Evolutionary conservation across 257 asterid genomes (phyloP), one percentile per base, ranked within the genome.

Genomic region (Ajuga chamaepitys): DNA sequence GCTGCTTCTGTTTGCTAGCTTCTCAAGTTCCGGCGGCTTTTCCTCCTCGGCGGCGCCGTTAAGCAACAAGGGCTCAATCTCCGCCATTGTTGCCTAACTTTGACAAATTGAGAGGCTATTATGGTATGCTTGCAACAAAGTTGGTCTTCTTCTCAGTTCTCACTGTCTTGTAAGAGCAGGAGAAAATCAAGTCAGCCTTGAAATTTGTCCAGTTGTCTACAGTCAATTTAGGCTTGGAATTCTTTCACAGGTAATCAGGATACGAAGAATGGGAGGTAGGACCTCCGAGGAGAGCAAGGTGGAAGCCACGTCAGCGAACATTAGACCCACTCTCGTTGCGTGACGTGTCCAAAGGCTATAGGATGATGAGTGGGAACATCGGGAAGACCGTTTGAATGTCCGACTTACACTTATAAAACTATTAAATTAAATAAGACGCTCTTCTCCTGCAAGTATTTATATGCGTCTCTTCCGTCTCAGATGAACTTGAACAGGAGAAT

Each of bases 11-110:
- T 38, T 58, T 11, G 69, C 54, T 25, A 26, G 70, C 17, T 63
- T 69, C 61, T 70, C 77, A 16, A 5, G 40, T 42, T 70, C 80
- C 64, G 70, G 7, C 13, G 40, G 22, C 26, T 47, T 58, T 3
- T 11, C 77, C 70, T 61, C 79, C 11, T 16, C 77, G 14, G 41
- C 62, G 56, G 62, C 37, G 47, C 37, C 57, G 70, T 21, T 61
- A 16, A 7, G 51, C 70, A 85, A n/a, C 77, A 84, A 57, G 53
- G 88, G 84, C 75, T 79, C 68, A 63, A 59, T 84, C 70, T 81
- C 88, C 58, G 82, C 84, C 91, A 81, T 82, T 14, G 4, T 21
- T 68, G 17, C 18, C 34, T 16, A 48, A 22, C 58, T 66, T 26
- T 14, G n/a, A 28, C 28, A 32, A 46, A 14, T 21, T 9, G 18